Evolutionary conservation across 2,329 filamentous ascomycete genomes (phyloP), one percentile per base, ranked within the genome.

Genomic region (Sordariomycetes sp.): DNA sequence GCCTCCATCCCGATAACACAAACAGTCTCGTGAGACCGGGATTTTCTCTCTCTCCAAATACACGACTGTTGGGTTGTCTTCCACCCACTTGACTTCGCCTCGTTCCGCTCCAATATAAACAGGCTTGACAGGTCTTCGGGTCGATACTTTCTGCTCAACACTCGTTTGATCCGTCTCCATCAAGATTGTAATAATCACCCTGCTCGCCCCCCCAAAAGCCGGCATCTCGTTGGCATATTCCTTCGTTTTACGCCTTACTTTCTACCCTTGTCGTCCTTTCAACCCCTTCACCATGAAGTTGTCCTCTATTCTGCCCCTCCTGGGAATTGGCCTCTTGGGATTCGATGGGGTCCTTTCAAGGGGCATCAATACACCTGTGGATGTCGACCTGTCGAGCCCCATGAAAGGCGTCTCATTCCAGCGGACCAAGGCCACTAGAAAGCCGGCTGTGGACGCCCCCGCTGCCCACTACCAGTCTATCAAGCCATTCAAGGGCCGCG

Each of bases 341-440:
- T 7, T 46, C 40, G 40, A 46, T 46, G 40, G 40, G n/a, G 43
- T 32, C 25, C 2, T 28, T 12, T 25, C 55, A 16, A 24, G 43
- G 43, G 35, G 18, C 43, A 22, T 57, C 18, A 16, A 50, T 16
- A 50, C 32, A 4, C 37, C 11, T 34, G 16, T n/a, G 7, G 20
- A 16, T 16, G 35, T 57, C 18, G 43, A 51, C 28, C 55, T 74
- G 16, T 67, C 67, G 7, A 66, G 66, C 60, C 67, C 70, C 16
- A 64, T 75, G 56, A 71, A 73, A 28, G 72, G 71, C 10, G 63
- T 76, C 61, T 65, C 63, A 25, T 74, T 76, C 58, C 65, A 74
- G 60, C 64, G 68, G 37, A 65, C 66, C 59, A 69, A 68, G 51
- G 69, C 67, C 2, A 18, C 66, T 25, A 59, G 64, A 1, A 46